Evolutionary conservation across 1,139 yeast species (phyloP), one percentile per base, ranked within the genome.

Genomic region (Wickerhamomyces sp.): DNA sequence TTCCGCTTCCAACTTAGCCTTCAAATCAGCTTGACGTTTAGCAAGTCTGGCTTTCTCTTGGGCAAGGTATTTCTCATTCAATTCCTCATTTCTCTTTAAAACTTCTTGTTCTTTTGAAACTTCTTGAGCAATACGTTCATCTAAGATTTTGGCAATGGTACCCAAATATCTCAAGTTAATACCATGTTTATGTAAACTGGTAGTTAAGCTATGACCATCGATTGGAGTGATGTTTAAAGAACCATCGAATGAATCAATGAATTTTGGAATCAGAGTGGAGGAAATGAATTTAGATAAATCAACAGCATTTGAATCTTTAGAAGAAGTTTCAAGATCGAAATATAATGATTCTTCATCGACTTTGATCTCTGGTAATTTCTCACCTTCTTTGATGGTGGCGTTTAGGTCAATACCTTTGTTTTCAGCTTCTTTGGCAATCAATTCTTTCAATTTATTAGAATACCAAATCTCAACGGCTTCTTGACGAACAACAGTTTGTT

Each of bases 391-490:
- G n/a, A 53, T 50, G 9, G 55, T 47, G n/a, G 53, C 54, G 15
- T 39, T 10, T 26, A 57, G 33, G 40, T 60, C 75, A 33, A 63
- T 58, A 34, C 63, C 68, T 33, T 59, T 49, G 30, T 60, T 57
- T 44, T 66, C 67, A 31, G 72, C 73, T 52, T 76, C 84, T 33
- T 71, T 69, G 46, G 72, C 76, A 14, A 72, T 66, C 41, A 78
- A 75, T 27, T 71, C 75, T 23, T 85, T 79, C 10, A 84, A 76
- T 59, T 83, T 79, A 54, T 79, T 67, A 60, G 78, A 78, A 85
- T 95, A 89, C 96, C 96, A 91, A 58, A 83, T 88, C 57, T 84
- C 91, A 44, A 93, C 80, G 11, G 96, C 93, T 68, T 93, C 98
- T 51, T 81, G 83, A 69, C 99, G 82, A 42, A 93, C 59, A 34